Percentiles rank a stretch among this genome's conserved stretches.
Conservation (phyloP, 768 basidiomycete species). For the Russula dissimulans region DNA sequence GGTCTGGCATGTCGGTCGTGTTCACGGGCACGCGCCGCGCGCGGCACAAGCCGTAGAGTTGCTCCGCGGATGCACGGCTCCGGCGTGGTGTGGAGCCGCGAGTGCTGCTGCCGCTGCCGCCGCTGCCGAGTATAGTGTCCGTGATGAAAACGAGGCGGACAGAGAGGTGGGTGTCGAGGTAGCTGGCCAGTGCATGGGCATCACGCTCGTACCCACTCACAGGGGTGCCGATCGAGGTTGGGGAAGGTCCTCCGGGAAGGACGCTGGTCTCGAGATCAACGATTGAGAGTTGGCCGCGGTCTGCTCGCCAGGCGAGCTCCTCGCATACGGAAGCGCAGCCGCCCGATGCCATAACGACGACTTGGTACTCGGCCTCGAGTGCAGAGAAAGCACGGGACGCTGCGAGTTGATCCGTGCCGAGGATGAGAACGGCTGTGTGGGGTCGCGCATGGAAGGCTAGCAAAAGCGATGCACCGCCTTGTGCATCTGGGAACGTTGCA, state of each 20-base stretch:
- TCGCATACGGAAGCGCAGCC: slow-evolving; percentile 47
- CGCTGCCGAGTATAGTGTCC: slow-evolving; percentile 49
- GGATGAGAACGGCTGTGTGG: slow-evolving; percentile 48
- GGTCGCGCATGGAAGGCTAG: slow-evolving; percentile 53
- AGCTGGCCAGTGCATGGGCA: slow-evolving; percentile 37
- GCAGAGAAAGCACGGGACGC: slow-evolving; percentile 77
- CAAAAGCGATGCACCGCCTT: slow-evolving; percentile 63
- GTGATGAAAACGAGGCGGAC: slow-evolving; percentile 68
- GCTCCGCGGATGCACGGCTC: slow-evolving; percentile 42
- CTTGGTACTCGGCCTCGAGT: slow-evolving; percentile 68
- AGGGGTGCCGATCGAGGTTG: slow-evolving; percentile 12
- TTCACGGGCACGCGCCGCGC: slow-evolving; percentile 65
- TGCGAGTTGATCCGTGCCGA: slow-evolving; percentile 74
- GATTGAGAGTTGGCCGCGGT: slow-evolving; percentile 46
- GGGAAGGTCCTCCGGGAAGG: slow-evolving; percentile 31
- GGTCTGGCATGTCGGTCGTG: slow-evolving; percentile 73
- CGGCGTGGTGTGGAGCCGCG: slow-evolving; percentile 30
- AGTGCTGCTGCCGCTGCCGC: not conserved
- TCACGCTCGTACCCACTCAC: slow-evolving; percentile 28
- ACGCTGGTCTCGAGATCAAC: slow-evolving; percentile 40
- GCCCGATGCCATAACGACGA: slow-evolving; percentile 53
- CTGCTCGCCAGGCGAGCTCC: slow-evolving; percentile 59
- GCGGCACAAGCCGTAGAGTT: slow-evolving; percentile 48
- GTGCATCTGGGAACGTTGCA: slow-evolving; percentile 21
- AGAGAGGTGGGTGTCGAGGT: slow-evolving; percentile 30